A percentile compares a stretch with the other conserved stretches of the same genome.
Conservation (phyloP, 805 yeast genomes). For the Starmerella asiatica region DNA sequence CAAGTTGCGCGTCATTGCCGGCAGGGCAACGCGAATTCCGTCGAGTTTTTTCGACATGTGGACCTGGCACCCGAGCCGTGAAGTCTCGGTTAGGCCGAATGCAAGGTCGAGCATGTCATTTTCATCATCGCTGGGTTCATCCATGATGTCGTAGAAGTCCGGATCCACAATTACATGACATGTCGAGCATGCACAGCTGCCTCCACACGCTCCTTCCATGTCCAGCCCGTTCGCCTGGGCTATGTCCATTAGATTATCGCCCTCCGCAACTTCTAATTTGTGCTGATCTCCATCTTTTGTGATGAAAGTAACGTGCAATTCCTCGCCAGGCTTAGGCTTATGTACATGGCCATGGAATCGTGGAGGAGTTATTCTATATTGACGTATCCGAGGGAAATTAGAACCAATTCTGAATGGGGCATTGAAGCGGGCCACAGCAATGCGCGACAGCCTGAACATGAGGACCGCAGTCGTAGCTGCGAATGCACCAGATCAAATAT, state of each 20-base stretch:
- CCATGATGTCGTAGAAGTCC: constrained; percentile 75
- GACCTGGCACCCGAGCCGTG: constrained; percentile 90
- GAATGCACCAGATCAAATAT: no score
- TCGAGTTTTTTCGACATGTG: constrained; percentile 79
- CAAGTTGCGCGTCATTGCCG: constrained; percentile 92
- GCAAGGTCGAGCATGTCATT: constrained; percentile 97
- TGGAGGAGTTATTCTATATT: background rate
- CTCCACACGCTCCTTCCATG: constrained; percentile 97
- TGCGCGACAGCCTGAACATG: no score
- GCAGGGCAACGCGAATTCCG: constrained; percentile 87
- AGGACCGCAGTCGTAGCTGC: no score
- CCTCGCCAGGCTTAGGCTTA: constrained; percentile 89
- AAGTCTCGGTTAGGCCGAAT: constrained; percentile 92
- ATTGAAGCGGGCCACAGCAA: no score
- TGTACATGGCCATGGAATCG: constrained; percentile 68
- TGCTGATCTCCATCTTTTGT: constrained; percentile 81
- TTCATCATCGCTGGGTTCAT: constrained; percentile 95
- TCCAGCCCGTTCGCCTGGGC: constrained; percentile 90
- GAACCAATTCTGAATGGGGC: no score
- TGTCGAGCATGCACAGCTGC: constrained; percentile 97
- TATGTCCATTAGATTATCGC: constrained; percentile 81
- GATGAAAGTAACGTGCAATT: constrained; percentile 72
- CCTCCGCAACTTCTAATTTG: constrained; percentile 76
- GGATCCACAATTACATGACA: constrained; percentile 97
- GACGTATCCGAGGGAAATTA: background rate